Percentiles rank a stretch among this genome's conserved stretches.
phyloP scores from a whole-genome alignment of 2,329 filamentous ascomycete genomes.

The Penicillium sp. region DNA sequence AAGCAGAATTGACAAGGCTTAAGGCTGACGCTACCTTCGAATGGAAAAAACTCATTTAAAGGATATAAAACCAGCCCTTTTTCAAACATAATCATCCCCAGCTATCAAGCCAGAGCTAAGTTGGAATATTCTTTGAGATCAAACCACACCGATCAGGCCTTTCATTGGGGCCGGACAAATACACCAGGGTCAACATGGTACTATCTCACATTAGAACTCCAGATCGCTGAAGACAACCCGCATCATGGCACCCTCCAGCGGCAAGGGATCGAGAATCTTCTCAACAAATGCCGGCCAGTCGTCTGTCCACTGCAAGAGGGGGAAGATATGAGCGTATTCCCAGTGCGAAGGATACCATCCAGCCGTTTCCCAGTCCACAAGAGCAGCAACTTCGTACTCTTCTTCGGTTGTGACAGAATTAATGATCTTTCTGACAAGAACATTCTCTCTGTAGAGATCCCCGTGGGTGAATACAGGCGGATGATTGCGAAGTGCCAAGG shows the following conservation, averaged over 20 bases:
- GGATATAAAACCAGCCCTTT: too few species aligned
- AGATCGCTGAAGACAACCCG: not conserved
- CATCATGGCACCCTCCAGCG: constrained; percentile 2
- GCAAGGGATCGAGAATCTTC: constrained; percentile 24
- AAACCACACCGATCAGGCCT: too few species aligned
- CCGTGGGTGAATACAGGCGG: constrained; percentile 24
- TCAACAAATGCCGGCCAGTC: constrained; percentile 27
- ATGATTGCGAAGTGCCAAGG: constrained; percentile 17
- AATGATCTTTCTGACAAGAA: constrained; percentile 15
- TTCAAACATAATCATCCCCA: too few species aligned
- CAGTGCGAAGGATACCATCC: constrained; percentile 30
- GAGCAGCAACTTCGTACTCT: constrained; percentile 18
- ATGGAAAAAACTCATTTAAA: too few species aligned
- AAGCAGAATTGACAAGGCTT: too few species aligned
- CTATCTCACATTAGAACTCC: not conserved
- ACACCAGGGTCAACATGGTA: not conserved
- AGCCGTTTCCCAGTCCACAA: constrained; percentile 28
- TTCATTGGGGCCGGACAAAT: too few species aligned
- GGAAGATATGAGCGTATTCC: constrained; percentile 26
- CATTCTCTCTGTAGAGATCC: constrained; percentile 25
- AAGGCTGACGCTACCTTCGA: too few species aligned
- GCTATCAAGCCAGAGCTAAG: too few species aligned
- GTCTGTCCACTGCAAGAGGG: constrained; percentile 23
- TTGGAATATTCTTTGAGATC: too few species aligned
- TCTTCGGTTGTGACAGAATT: constrained; percentile 13